These are phyloP conservation scores for Funneliformis geosporum DNA, from an alignment of 192 early-diverging fungal species.

Conservation along the genomic window DNA sequence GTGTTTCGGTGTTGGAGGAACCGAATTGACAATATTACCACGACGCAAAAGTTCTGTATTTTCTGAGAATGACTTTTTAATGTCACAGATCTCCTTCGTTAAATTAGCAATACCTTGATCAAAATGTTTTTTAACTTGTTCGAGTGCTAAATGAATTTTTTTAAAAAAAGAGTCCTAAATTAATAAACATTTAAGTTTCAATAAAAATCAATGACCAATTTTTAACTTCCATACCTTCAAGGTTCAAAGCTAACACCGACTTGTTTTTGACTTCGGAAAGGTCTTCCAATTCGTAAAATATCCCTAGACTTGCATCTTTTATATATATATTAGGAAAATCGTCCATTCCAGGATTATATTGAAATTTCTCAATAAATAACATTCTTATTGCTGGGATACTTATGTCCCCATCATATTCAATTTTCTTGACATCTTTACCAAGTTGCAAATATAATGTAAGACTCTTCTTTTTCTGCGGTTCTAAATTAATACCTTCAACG, in stretches of 20 bases:
- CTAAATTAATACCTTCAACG: conserved; percentile 27
- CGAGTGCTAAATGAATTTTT: conserved; percentile 37
- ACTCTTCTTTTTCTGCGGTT: conserved; percentile 31
- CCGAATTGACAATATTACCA: conserved; percentile 27
- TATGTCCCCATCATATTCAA: conserved; percentile 51
- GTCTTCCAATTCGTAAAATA: conserved; percentile 71
- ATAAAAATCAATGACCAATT: not conserved
- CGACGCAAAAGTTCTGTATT: conserved; percentile 12
- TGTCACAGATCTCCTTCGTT: conserved; percentile 46
- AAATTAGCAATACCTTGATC: conserved; percentile 42
- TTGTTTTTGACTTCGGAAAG: conserved; percentile 61
- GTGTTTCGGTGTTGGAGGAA: conserved; percentile 8
- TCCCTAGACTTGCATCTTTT: conserved; percentile 50
- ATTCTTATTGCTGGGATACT: conserved; percentile 62
- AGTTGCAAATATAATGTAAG: conserved; percentile 63
- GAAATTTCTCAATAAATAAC: conserved; percentile 75
- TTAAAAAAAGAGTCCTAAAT: conserved; percentile 13
- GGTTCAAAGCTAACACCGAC: conserved; percentile 53
- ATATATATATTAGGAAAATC: conserved; percentile 72
- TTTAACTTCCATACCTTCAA: conserved; percentile 47
- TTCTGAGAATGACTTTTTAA: conserved; percentile 37
- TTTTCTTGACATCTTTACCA: conserved; percentile 63
- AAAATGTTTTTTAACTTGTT: conserved; percentile 49
- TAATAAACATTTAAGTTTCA: not conserved
- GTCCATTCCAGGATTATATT: conserved; percentile 59